Base-by-base conservation (phyloP, 768 basidiomycete species). In the Termitomyces sp. region DNA sequence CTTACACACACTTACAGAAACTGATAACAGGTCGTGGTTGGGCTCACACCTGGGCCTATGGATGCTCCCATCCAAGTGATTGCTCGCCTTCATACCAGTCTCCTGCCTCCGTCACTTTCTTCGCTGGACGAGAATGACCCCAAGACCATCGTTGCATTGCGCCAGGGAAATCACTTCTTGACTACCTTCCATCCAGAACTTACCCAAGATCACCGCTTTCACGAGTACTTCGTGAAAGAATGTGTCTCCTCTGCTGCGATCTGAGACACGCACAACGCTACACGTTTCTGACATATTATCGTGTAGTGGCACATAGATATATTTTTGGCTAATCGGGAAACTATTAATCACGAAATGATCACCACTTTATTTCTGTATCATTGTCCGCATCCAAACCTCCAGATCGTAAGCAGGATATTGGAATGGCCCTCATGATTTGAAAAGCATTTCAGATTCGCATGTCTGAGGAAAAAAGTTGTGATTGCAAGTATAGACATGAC, bases 171-270 rank as follows among this genome's bases (percentile, higher is more conserved):
- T 27, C 86, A 93, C 67, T 75, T 98, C 58, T 78, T 94, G 28
- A 94, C 94, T 4, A 91, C 88, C 0, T 98, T 97, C 74, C 96
- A 98, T 66, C 96, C 95, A 0, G 96, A 98, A 69, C 75, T 98
- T 44, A 94, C 91, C 23, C 77, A 79, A 55, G 96, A 98, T 65
- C 72, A 81, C 56, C 83, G 95, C 39, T 91, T 98, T 66, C 95
- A 97, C 69, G 89, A 96, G 58, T 96, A 90, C 68, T 98, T 96
- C 66, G 77, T 96, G 41, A 77, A 76, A 54, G 79, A 85, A 64
- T 93, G 89, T 64, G 89, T 94, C 9, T 57, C 84, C 4, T 59
- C 70, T 42, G 62, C 54, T 49, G 60, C 37, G 19, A 30, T 49
- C 23, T 58, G 41, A 48, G 28, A 17, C 58, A 51, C 42, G 39